Evolutionary conservation across 345 rosid genomes (phyloP), one percentile per base, ranked within the genome.

Genomic region (Acer yangbiense): DNA sequence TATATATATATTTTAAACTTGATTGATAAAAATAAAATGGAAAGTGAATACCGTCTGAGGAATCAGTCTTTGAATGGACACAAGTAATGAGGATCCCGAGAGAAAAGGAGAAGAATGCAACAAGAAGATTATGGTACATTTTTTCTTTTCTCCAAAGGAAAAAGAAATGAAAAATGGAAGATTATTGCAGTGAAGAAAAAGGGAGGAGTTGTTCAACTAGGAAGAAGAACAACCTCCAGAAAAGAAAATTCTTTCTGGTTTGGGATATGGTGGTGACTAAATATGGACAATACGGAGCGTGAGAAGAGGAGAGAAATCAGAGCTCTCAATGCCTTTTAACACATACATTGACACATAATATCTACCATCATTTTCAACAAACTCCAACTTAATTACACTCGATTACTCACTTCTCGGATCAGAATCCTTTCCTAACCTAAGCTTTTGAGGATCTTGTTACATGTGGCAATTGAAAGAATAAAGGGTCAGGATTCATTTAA

Each of bases 31-130:
- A 18, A 57, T 25, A 57, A 69, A 69, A 20, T 7, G 13, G 27
- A 23, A 69, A 21, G 77, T 8, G 70, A 74, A 76, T 82, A 90
- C 97, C 90, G 41, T 92, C 94, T 46, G 79, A 79, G 32, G 87
- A 84, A 58, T 86, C 83, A 2, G 97, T 90, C 82, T 87, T 85
- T 13, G 97, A 87, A 82, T 80, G 84, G 74, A 81, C 88, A 32
- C 71, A 14, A 25, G 74, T 76, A 64, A 78, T 18, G 65, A 86
- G 74, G 76, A 83, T 43, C 62, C 83, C 86, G 43, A 86, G 79
- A 80, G 77, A 84, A 72, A 84, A 21, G 20, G 83, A 8, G 52
- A 77, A 80, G 83, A 84, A 80, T 57, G 60, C 73, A 55, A 82
- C 32, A 67, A 75, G 23, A 58, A 39, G 54, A 21, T 55, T 76